A percentile compares a stretch with the other conserved stretches of the same genome.
Evolutionary conservation across 2,329 filamentous ascomycete genomes (phyloP).

Genomic region (Microdochium trichocladiopsis): DNA sequence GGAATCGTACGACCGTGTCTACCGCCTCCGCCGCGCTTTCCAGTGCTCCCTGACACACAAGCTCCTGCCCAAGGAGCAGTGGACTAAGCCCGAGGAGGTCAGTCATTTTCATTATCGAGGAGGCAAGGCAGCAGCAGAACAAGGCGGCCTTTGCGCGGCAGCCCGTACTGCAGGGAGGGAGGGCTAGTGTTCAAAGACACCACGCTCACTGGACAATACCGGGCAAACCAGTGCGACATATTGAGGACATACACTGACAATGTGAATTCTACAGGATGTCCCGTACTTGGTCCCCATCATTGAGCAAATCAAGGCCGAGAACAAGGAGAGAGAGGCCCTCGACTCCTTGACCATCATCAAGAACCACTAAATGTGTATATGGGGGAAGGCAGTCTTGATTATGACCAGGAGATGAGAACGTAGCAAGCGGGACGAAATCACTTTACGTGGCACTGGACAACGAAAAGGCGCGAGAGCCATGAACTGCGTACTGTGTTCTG

Average conservation of each 20-base stretch:
- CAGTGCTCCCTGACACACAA: slow-evolving; percentile 64
- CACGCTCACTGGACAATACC: too few species aligned
- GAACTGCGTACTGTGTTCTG: not conserved
- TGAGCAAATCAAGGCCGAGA: slow-evolving; percentile 37
- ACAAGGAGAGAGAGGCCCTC: slow-evolving; percentile 42
- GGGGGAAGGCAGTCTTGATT: not conserved
- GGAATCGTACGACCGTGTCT: slow-evolving; percentile 94
- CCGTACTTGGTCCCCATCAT: slow-evolving; percentile 49
- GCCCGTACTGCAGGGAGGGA: too few species aligned
- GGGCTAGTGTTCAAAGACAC: too few species aligned
- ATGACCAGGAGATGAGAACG: not conserved
- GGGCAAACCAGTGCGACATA: not conserved
- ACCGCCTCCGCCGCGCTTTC: slow-evolving; percentile 90
- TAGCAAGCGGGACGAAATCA: not conserved
- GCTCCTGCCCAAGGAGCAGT: slow-evolving; percentile 54
- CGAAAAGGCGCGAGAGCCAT: not conserved
- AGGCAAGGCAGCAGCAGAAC: not conserved
- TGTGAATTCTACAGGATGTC: slow-evolving; percentile 30
- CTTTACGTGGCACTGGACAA: not conserved
- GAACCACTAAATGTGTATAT: slow-evolving; percentile 13
- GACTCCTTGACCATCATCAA: slow-evolving; percentile 20
- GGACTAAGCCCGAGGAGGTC: slow-evolving; percentile 51
- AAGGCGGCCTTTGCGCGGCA: too few species aligned
- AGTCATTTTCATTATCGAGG: slow-evolving; percentile 7
- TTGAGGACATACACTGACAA: slow-evolving; percentile 5